Conservation (phyloP, 2,329 filamentous ascomycete species). For the Cladosporium sp. region DNA sequence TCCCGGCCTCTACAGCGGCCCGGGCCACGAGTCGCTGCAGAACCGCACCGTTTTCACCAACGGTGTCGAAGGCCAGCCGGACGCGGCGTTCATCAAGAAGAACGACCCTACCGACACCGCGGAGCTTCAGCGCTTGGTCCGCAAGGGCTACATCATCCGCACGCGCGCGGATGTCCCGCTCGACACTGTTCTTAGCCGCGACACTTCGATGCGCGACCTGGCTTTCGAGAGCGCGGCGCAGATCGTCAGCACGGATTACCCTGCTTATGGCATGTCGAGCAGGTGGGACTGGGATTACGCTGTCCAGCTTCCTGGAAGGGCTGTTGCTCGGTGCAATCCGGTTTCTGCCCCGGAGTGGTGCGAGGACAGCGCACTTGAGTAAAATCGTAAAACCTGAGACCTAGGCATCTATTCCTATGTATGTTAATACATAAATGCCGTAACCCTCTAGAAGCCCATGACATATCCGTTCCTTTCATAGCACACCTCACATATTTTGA, state of each 20-base stretch:
- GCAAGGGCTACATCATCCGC: conserved; percentile 45
- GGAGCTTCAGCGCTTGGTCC: conserved; percentile 41
- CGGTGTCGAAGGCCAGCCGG: conserved; percentile 37
- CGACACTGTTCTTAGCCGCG: conserved; percentile 36
- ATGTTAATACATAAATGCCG: not conserved
- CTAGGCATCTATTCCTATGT: not conserved
- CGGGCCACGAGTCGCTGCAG: conserved; percentile 33
- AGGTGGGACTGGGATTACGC: conserved; percentile 45
- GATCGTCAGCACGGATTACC: conserved; percentile 46
- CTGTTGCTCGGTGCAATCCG: conserved; percentile 34
- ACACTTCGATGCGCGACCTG: conserved; percentile 38
- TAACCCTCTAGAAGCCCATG: too few species aligned
- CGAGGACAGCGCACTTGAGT: conserved; percentile 25
- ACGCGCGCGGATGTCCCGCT: conserved; percentile 44
- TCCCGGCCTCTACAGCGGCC: conserved; percentile 32
- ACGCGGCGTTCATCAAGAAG: conserved; percentile 47
- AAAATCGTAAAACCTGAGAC: not conserved
- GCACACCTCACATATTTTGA: not conserved
- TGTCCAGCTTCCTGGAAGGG: conserved; percentile 26
- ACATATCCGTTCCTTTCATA: too few species aligned
- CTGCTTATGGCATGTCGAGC: conserved; percentile 41
- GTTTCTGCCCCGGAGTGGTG: conserved; percentile 33
- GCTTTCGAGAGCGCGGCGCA: conserved; percentile 45
- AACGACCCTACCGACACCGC: conserved; percentile 39
- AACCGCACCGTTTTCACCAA: conserved; percentile 47